Conservation (phyloP, 2,329 filamentous ascomycete genomes). For the Zalaria obscura region DNA sequence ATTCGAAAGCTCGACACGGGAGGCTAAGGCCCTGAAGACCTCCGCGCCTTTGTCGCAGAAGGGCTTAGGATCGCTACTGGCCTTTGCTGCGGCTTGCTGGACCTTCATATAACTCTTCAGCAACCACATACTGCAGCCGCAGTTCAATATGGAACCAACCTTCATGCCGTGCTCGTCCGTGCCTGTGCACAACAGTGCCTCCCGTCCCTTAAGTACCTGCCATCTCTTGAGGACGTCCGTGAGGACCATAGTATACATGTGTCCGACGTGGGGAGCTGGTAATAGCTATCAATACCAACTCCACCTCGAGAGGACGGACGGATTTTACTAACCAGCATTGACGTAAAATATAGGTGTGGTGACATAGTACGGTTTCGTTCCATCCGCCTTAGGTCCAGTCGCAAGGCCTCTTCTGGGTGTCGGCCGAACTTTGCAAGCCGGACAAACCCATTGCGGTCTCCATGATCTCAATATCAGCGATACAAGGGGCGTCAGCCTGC, state of each 20-base stretch:
- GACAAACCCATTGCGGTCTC: constrained; percentile 20
- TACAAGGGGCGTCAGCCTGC: constrained; percentile 15
- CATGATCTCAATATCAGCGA: constrained; percentile 18
- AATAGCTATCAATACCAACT: neutral
- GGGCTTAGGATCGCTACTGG: constrained; percentile 58
- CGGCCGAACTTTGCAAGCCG: constrained; percentile 1
- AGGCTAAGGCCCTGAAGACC: constrained; percentile 64
- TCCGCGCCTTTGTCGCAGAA: constrained; percentile 78
- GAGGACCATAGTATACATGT: constrained; percentile 86
- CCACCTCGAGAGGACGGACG: no score
- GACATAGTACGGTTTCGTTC: constrained; percentile 74
- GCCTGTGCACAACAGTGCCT: constrained; percentile 69
- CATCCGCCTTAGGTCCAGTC: constrained; percentile 6
- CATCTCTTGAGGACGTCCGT: constrained; percentile 87
- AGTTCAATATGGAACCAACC: constrained; percentile 20
- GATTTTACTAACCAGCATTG: constrained; percentile 92
- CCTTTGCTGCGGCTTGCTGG: constrained; percentile 65
- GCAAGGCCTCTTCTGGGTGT: constrained; percentile 2
- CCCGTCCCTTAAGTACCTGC: constrained; percentile 59
- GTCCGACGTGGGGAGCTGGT: constrained; percentile 79
- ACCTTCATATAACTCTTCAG: constrained; percentile 34
- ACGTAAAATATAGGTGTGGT: constrained; percentile 98
- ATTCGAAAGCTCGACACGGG: constrained; percentile 53
- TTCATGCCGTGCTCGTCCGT: constrained; percentile 98
- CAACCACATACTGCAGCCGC: neutral